phyloP scores from a whole-genome alignment of 108 stramenopile genomes.

The Fragilaria crotonensis region DNA sequence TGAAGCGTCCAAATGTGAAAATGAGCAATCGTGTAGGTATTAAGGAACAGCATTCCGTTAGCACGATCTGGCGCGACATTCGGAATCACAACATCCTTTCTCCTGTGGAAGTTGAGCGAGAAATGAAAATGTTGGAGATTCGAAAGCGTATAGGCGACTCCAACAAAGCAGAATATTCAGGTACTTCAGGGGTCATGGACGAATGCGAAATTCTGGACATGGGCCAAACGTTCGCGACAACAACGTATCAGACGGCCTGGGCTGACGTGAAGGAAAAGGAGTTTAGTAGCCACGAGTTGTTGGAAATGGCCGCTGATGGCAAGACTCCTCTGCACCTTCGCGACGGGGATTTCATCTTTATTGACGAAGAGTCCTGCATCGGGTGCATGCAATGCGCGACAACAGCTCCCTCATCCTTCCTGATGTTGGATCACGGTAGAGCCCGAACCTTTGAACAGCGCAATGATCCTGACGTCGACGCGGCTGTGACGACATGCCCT shows the following conservation, averaged over 20 bases:
- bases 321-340: conserved; percentile 51
- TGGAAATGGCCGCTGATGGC: conserved; percentile 48
- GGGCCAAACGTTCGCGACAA: conserved; percentile 1
- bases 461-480: conserved; percentile 41
- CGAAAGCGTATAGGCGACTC: too few relatives aligned
- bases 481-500: conserved; percentile 62
- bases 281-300: conserved; percentile 59
- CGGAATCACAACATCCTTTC: conserved; percentile 60
- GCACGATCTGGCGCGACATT: conserved; percentile 68
- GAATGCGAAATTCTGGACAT: conserved; percentile 72
- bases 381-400: conserved; percentile 68
- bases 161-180: too few relatives aligned
- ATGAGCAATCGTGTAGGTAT: conserved; percentile 6
- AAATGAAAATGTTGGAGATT: conserved; percentile 18
- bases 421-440: conserved; percentile 68
- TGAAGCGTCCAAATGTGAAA: conserved; percentile 10
- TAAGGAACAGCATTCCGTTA: conserved; percentile 27
- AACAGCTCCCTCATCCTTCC: conserved; percentile 56
- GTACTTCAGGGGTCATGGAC: conserved; percentile 35
- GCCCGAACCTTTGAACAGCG: conserved; percentile 65
- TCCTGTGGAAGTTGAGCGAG: conserved; percentile 52
- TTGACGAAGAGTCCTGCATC: conserved; percentile 85
- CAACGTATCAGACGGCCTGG: background rate
- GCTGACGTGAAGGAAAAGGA: conserved; percentile 4
- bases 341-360: conserved; percentile 80